Conservation (phyloP, 257 asterid species). For the Solanum lignicaule region DNA sequence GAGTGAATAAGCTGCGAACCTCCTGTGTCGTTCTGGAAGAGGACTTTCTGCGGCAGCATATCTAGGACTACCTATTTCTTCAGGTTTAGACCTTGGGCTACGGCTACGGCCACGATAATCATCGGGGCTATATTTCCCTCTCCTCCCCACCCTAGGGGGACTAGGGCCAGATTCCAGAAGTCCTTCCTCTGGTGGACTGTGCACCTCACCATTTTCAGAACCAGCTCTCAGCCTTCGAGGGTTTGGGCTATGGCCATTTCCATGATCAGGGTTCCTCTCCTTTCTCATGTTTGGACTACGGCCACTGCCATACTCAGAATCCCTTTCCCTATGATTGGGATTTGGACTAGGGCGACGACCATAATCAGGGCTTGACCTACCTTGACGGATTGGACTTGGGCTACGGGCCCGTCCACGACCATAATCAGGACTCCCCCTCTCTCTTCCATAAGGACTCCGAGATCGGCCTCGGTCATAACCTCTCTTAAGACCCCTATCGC, state of each 20-base stretch:
- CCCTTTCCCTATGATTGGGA: slow-evolving; percentile 3
- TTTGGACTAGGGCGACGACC: slow-evolving; percentile 32
- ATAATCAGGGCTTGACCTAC: slow-evolving; percentile 53
- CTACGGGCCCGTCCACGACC: slow-evolving; percentile 41
- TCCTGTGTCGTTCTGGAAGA: slow-evolving; percentile 23
- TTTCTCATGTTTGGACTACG: slow-evolving; percentile 34
- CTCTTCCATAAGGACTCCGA: slow-evolving; percentile 56
- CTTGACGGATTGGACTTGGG: slow-evolving; percentile 1
- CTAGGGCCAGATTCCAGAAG: slow-evolving; percentile 32
- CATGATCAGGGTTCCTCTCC: slow-evolving; percentile 26
- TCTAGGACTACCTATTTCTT: slow-evolving; percentile 25
- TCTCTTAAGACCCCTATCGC: slow-evolving; percentile 57
- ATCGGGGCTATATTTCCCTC: slow-evolving; percentile 31
- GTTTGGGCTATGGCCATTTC: slow-evolving; percentile 24
- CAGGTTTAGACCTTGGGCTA: slow-evolving; percentile 22
- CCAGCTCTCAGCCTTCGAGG: slow-evolving; percentile 29
- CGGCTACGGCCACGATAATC: slow-evolving; percentile 16
- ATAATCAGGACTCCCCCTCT: slow-evolving; percentile 84
- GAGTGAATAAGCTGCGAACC: slow-evolving; percentile 15
- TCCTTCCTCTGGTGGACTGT: slow-evolving; percentile 20
- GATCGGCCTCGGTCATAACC: slow-evolving; percentile 52
- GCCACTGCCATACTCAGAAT: slow-evolving; percentile 15
- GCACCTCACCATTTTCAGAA: slow-evolving; percentile 19
- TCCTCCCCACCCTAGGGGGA: slow-evolving; percentile 27
- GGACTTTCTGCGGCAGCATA: slow-evolving; percentile 46